These are phyloP conservation scores for Podospora fimiseda DNA, from an alignment of 495 filamentous ascomycete species.

Conservation along the genomic window DNA sequence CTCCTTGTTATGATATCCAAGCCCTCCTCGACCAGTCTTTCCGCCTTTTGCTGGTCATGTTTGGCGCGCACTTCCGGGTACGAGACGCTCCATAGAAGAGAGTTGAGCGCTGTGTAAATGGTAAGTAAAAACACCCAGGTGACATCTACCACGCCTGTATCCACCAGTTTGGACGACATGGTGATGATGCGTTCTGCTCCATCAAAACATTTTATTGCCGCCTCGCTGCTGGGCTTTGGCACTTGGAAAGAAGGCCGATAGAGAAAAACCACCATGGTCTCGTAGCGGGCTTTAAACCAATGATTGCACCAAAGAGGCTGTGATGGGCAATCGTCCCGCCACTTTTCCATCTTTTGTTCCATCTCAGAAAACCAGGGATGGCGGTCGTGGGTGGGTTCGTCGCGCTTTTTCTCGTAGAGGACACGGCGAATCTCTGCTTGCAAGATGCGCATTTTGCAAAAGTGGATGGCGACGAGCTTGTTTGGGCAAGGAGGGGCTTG, in stretches of 20 bases:
- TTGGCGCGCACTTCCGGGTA: constrained; percentile 71
- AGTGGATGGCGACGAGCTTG: constrained; percentile 85
- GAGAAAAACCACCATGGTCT: constrained; percentile 79
- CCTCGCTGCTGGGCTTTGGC: constrained; percentile 66
- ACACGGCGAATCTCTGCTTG: constrained; percentile 80
- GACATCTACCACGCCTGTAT: constrained; percentile 66
- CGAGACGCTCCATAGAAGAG: constrained; percentile 80
- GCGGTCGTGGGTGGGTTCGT: constrained; percentile 63
- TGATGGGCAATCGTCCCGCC: constrained; percentile 48
- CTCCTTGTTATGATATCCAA: constrained; percentile 68
- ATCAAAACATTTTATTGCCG: constrained; percentile 75
- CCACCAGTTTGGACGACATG: constrained; percentile 69
- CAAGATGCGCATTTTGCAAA: constrained; percentile 81
- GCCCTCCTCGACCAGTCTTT: constrained; percentile 60
- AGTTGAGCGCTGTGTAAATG: constrained; percentile 81
- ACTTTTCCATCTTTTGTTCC: constrained; percentile 67
- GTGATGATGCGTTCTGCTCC: constrained; percentile 71
- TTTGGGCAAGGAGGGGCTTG: constrained; percentile 61
- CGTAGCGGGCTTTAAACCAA: constrained; percentile 66
- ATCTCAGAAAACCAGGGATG: constrained; percentile 83
- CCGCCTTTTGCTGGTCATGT: constrained; percentile 63
- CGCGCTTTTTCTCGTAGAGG: constrained; percentile 72
- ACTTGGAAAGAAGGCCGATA: constrained; percentile 86
- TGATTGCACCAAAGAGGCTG: constrained; percentile 43
- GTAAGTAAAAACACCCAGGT: constrained; percentile 88